Evolutionary conservation across 1,139 yeast species (phyloP), one percentile per base, ranked within the genome.

Genomic region (Yamadazyma atlantica): DNA sequence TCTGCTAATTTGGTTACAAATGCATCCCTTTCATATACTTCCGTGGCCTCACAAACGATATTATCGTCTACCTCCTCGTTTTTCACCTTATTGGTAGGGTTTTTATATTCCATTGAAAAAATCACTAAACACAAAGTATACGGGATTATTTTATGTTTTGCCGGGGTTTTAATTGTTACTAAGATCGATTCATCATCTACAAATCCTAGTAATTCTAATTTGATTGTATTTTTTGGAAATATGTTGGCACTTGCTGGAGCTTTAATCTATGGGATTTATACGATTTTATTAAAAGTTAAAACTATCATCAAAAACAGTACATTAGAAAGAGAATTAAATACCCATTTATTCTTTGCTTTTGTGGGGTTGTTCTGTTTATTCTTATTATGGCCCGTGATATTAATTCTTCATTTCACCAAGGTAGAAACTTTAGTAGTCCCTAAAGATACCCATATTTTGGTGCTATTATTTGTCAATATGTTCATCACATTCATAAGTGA

Each of bases 21-120:
- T 60, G 87, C 96, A 1, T 82, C 95, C 13, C 71, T 90, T 37
- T 75, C 86, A 23, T 90, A 84, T 60, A 92, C 97, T 0, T 82
- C 92, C 10, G 97, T 90, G 22, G 95, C 95, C 8, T 84, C 92
- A 14, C 97, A 94, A 53, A 92, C 97, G 3, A 90, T 92, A 26
- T 64, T 92, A 32, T 84, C 96, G 7, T 85, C 96, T 29, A 89
- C 97, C 0, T 85, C 95, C 6, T 85, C 96, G 11, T 89, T 92
- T 57, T 92, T 92, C 74, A 92, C 98, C 0, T 71, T 92, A 32
- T 51, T 89, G 3, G 72, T 90, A n/a, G 97, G 97, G 0, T 79
- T 81, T 39, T 44, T 85, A 16, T 82, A 80, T 44, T 68, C 80
- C 22, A 77, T 89, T 7, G 98, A 92, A 60, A 64, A 62, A 22